Evolutionary conservation across 2,329 filamentous ascomycete genomes (phyloP).

Genomic region (Epichloe glyceriae): DNA sequence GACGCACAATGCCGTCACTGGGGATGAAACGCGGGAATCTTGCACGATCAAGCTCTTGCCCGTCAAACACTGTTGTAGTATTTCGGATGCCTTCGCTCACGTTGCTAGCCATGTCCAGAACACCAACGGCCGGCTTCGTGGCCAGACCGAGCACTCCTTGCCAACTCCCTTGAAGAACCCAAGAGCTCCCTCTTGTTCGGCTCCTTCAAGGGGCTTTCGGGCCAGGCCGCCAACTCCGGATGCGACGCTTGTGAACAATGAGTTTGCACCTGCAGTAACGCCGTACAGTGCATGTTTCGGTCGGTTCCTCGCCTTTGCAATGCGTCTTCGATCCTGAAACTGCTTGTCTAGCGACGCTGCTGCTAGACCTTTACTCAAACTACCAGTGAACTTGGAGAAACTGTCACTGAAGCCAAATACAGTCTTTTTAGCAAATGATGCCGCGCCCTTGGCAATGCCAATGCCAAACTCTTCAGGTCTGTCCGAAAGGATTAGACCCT

Average conservation of each 20-base stretch:
- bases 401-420: conserved; percentile 96
- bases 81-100: conserved; percentile 96
- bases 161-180: conserved; percentile 97
- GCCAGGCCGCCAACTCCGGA: conserved; percentile 90
- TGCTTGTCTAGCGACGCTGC: conserved; percentile 96
- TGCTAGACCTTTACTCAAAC: conserved; percentile 89
- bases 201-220: conserved; percentile 85
- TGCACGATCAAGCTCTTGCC: conserved; percentile 84
- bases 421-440: conserved; percentile 95
- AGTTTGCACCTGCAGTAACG: conserved; percentile 89
- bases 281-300: conserved; percentile 97
- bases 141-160: conserved; percentile 85
- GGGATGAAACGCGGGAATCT: conserved; percentile 89
- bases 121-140: conserved; percentile 92
- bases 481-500: conserved; percentile 92
- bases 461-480: conserved; percentile 88
- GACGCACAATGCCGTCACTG: conserved; percentile 82
- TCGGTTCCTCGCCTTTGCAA: conserved; percentile 81
- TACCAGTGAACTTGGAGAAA: conserved; percentile 94
- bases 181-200: conserved; percentile 84
- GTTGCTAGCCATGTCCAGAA: conserved; percentile 93
- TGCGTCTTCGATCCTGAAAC: conserved; percentile 91
- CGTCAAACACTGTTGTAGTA: conserved; percentile 96
- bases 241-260: conserved; percentile 81
- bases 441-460: conserved; percentile 91